These are phyloP conservation scores for Russula emetica DNA, from an alignment of 768 basidiomycete genomes.

Conservation along the genomic window DNA sequence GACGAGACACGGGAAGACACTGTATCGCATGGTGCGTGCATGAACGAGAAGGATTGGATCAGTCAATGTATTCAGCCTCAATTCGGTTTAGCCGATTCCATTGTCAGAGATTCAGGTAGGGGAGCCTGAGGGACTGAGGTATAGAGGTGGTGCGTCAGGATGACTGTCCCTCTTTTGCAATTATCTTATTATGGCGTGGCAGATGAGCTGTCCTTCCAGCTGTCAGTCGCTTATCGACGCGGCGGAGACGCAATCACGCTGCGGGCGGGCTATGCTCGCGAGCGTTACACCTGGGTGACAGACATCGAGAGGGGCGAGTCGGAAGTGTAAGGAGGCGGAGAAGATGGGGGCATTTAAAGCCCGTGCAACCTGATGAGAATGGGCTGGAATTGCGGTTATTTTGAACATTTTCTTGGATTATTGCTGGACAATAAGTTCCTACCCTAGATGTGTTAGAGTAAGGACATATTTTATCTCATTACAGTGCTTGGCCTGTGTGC, in stretches of 20 bases:
- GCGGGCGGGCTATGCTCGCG: conserved; percentile 52
- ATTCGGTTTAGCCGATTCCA: conserved; percentile 58
- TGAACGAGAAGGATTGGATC: neutral
- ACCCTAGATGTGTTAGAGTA: too few relatives aligned
- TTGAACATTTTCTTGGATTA: too few relatives aligned
- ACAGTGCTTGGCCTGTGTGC: too few relatives aligned
- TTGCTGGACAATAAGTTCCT: too few relatives aligned
- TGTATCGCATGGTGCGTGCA: conserved; percentile 76
- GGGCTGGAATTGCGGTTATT: too few relatives aligned
- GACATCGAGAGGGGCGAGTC: conserved; percentile 43
- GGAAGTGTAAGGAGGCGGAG: conserved; percentile 32
- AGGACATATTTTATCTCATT: too few relatives aligned
- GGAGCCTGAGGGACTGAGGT: conserved; percentile 39
- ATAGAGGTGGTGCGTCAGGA: conserved; percentile 42
- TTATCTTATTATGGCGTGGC: neutral
- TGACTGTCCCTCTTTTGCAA: neutral
- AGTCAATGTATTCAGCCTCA: neutral
- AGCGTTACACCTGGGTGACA: conserved; percentile 53
- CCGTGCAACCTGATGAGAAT: neutral
- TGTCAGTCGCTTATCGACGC: conserved; percentile 63
- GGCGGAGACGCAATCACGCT: conserved; percentile 68
- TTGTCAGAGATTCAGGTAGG: conserved; percentile 62
- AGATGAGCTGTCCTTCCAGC: conserved; percentile 69
- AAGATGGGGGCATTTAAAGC: neutral
- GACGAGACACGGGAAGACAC: conserved; percentile 60